A percentile compares a stretch with the other conserved stretches of the same genome.
phyloP scores from a whole-genome alignment of 306 rosid species.

The Lathyrus tuberosus region DNA sequence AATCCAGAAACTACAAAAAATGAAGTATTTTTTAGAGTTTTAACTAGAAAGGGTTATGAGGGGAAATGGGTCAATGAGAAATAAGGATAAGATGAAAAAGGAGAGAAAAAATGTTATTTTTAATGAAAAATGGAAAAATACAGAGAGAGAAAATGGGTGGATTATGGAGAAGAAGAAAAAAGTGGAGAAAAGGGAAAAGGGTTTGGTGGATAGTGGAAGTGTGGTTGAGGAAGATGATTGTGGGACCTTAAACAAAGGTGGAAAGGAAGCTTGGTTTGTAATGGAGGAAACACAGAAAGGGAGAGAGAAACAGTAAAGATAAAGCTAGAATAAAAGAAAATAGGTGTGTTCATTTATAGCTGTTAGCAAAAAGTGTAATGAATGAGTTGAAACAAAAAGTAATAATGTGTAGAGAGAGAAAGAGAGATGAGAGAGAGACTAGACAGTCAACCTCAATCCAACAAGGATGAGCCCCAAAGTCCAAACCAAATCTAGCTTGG shows the following conservation, averaged over 20 bases:
- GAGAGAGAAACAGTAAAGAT: conserved; percentile 64
- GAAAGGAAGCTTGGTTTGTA: conserved; percentile 83
- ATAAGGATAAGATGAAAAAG: conserved; percentile 31
- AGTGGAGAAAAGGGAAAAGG: conserved; percentile 62
- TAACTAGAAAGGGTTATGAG: conserved; percentile 45
- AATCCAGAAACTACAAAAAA: conserved; percentile 55
- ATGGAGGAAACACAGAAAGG: conserved; percentile 67
- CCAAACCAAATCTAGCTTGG: conserved; percentile 41
- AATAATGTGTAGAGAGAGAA: conserved; percentile 17
- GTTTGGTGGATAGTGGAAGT: conserved; percentile 60
- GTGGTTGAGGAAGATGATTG: conserved; percentile 48
- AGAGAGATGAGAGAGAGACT: conserved; percentile 19
- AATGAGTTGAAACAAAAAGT: conserved; percentile 42
- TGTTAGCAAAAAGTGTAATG: conserved; percentile 47
- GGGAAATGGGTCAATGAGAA: conserved; percentile 61
- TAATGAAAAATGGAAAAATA: conserved; percentile 32
- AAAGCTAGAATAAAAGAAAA: conserved; percentile 53
- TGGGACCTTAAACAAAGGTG: conserved; percentile 73
- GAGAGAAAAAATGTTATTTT: conserved; percentile 59
- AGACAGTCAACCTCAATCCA: conserved; percentile 50
- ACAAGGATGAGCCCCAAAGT: neutral
- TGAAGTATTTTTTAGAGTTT: conserved; percentile 33
- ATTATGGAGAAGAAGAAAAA: conserved; percentile 47
- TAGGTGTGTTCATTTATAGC: conserved; percentile 54
- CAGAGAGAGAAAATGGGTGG: conserved; percentile 34